Conservation (phyloP, 2,329 filamentous ascomycete genomes). For the Pseudofabraea citricarpa region DNA sequence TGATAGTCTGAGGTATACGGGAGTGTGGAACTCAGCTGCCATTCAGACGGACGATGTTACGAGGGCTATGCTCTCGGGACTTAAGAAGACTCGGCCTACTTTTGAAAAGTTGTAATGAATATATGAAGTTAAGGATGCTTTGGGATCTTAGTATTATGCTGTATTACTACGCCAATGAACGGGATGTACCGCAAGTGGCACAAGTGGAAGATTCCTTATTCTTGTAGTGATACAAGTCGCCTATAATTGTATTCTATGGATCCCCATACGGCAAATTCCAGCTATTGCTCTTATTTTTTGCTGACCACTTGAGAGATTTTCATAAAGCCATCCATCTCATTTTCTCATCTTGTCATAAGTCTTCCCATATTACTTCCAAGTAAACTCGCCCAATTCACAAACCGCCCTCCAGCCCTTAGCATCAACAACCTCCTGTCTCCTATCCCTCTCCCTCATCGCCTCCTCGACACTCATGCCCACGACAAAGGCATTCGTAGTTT, state of each 20-base stretch:
- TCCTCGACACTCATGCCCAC: conserved; percentile 24
- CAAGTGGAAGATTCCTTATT: too few species aligned
- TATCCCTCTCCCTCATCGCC: conserved; percentile 18
- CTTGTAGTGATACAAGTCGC: too few species aligned
- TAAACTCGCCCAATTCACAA: conserved; percentile 16
- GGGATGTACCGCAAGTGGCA: too few species aligned
- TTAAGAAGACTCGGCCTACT: conserved; percentile 73
- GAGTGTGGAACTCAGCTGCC: conserved; percentile 81
- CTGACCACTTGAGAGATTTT: too few species aligned
- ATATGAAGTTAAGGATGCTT: conserved; percentile 5
- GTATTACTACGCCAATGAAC: neutral
- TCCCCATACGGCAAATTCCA: too few species aligned
- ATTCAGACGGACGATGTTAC: conserved; percentile 77
- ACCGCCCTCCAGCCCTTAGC: conserved; percentile 19
- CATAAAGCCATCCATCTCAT: too few species aligned
- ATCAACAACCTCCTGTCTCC: conserved; percentile 16
- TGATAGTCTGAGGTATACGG: conserved; percentile 79
- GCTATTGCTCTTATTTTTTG: too few species aligned
- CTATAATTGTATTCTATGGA: too few species aligned
- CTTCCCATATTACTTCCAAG: neutral
- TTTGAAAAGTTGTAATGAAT: conserved; percentile 72
- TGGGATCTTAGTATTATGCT: neutral
- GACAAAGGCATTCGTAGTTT: conserved; percentile 16
- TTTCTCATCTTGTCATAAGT: neutral
- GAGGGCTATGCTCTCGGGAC: conserved; percentile 67